phyloP scores from a whole-genome alignment of 805 yeast species.

The Candida fluviatilis region DNA sequence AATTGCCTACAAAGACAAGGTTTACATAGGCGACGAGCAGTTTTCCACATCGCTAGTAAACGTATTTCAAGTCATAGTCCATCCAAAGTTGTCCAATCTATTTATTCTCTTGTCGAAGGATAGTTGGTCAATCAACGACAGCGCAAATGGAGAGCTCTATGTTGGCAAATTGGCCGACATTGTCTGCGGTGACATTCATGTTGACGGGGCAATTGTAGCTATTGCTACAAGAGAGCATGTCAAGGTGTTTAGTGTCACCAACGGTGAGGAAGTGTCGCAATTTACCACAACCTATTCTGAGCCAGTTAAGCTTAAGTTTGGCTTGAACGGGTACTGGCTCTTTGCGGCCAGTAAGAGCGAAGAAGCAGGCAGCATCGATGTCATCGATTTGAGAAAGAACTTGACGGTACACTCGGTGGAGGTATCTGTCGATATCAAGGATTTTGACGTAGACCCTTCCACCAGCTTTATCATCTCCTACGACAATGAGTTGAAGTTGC shows the following conservation, averaged over 20 bases:
- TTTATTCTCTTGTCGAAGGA: conserved; percentile 22
- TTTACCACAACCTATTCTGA: conserved; percentile 18
- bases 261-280: conserved; percentile 29
- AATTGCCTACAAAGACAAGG: conserved; percentile 15
- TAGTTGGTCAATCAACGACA: conserved; percentile 16
- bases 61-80: conserved; percentile 22
- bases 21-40: conserved; percentile 11
- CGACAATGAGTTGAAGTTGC: conserved; percentile 20
- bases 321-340: conserved; percentile 64
- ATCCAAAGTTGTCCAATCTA: conserved; percentile 28
- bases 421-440: conserved; percentile 14
- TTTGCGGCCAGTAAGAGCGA: conserved; percentile 25
- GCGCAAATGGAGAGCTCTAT: conserved; percentile 5
- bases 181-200: conserved; percentile 33
- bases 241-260: conserved; percentile 35
- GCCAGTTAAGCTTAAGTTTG: conserved; percentile 43
- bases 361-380: conserved; percentile 22
- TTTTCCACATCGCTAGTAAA: conserved; percentile 5
- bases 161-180: conserved; percentile 3
- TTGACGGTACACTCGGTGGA: conserved; percentile 22
- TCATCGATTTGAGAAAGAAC: conserved; percentile 49
- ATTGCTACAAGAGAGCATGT: conserved; percentile 32
- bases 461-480: conserved; percentile 26
- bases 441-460: conserved; percentile 33
- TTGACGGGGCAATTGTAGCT: conserved; percentile 46